Evolutionary conservation across 139 green algal genomes (phyloP).

Genomic region (Volvox reticuliferus): DNA sequence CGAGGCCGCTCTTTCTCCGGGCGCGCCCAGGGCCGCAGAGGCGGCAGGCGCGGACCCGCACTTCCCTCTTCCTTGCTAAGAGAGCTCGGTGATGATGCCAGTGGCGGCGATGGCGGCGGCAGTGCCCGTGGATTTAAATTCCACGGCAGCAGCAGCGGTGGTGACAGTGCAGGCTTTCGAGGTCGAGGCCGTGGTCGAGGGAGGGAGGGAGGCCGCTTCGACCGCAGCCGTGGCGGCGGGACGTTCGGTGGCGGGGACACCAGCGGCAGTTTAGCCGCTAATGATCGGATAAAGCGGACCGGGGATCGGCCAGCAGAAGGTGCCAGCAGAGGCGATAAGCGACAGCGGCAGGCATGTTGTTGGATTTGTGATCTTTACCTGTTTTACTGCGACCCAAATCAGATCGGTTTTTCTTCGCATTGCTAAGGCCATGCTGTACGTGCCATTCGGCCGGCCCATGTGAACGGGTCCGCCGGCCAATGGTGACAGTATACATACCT

Average conservation of each 20-base stretch:
- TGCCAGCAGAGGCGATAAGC: no score
- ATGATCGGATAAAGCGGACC: not conserved
- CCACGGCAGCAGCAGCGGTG: not conserved
- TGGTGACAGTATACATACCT: no score
- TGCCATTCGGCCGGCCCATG: no score
- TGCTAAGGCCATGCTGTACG: no score
- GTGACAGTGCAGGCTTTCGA: not conserved
- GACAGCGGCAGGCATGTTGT: no score
- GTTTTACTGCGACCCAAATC: no score
- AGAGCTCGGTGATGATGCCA: conserved; percentile 10
- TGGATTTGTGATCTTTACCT: no score
- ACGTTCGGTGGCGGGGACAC: not conserved
- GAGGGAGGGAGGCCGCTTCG: not conserved
- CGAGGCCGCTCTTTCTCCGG: not conserved
- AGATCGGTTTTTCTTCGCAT: no score
- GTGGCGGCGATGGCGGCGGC: not conserved
- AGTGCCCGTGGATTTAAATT: not conserved
- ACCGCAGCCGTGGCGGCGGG: not conserved
- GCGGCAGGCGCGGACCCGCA: not conserved
- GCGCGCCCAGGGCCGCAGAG: not conserved
- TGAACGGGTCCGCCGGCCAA: no score
- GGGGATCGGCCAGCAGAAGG: not conserved
- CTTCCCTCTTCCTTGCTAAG: conserved; percentile 1
- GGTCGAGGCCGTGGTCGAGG: not conserved
- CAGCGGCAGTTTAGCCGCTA: not conserved